Evolutionary conservation across 2,329 filamentous ascomycete species (phyloP), one percentile per base, ranked within the genome.

Genomic region (Nemania sp.): DNA sequence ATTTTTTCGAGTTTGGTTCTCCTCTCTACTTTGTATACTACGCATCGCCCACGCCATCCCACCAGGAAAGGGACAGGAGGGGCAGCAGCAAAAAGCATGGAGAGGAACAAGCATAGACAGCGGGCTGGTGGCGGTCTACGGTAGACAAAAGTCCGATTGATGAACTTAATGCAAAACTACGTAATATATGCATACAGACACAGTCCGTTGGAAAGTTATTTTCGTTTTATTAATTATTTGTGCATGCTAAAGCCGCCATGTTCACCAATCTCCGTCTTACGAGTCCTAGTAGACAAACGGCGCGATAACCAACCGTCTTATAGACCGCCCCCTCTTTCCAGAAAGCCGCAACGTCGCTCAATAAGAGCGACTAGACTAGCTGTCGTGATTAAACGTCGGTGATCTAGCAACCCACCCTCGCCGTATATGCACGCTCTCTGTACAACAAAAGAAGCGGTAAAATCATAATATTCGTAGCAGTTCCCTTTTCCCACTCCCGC

Each of bases 391-490:
- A 45, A 41, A 38, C 26, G 43, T 55, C 22, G 56, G 20, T 32
- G 41, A 18, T 32, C 24, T 27, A 18, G 47, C 27, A 58, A 54
- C 26, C 26, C 10, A 49, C 47, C 18, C 53, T 38, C 53, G 58
- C 53, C 53, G 52, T 54, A 52, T 62, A 58, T 68, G 62, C 62
- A 24, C 13, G 20, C 26, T 62, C 41, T 41, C 54, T 43, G 32
- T 68, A 51, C 41, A 4, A 60, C 27, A 64, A 55, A 66, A 41
- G 20, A 51, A 41, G 8, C 15, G 27, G 18, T 32, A 56, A 45
- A n/a, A 29, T 66, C 63, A 20, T 69, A 24, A 64, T 66, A n/a
- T 49, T 69, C 63, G 63, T 63, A 66, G 47, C 51, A 24, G 13
- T 51, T 6, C 1, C n/a, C 20, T 47, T 64, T 61, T 22, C 27